Base-by-base conservation (phyloP, 2,329 filamentous ascomycete species). In the Trichoderma lentiforme region DNA sequence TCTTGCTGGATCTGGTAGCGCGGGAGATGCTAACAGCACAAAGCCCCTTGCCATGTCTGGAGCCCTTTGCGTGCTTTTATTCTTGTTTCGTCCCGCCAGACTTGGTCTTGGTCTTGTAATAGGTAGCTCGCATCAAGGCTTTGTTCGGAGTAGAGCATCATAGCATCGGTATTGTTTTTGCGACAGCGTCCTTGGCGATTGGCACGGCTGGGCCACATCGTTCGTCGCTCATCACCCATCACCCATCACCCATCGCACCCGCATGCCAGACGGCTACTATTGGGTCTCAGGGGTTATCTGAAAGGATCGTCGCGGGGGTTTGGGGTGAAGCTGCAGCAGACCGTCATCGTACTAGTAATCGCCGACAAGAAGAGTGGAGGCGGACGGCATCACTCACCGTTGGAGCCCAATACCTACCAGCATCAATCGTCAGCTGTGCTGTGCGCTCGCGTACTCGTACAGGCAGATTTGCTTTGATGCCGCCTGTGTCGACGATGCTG, bases 291-390 rank as follows among this genome's bases (percentile, higher is more conserved):
- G 57, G 66, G 56, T 51, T 51, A 69, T 69, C 66, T 69, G n/a
- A 51, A 57, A 61, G 66, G 66, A 69, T 69, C 66, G 66, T 69
- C 66, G 57, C 66, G 65, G 65, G 64, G 64, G 51, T 58, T 67
- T 36, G 32, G 65, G 56, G 66, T 61, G 18, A 69, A 69, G 66
- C 66, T 69, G 66, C 66, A 69, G 57, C 56, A 69, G 66, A 51
- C 66, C 66, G 66, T 69, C 66, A 61, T 69, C 36, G 56, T 61
- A 39, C 64, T 30, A 57, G 51, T 51, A 61, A 28, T 47, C 51
- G 56, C 47, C 65, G 65, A 32, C 34, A 26, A 30, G 8, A 56
- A 68, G 65, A 68, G 56, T 47, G 66, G 66, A 69, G 66, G 57
- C 56, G 47, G 66, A 57, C 53, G 11, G 56, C 57, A 68, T 57